These are phyloP conservation scores for Luffa aegyptiaca DNA, from an alignment of 306 rosid species.

Conservation along the genomic window DNA sequence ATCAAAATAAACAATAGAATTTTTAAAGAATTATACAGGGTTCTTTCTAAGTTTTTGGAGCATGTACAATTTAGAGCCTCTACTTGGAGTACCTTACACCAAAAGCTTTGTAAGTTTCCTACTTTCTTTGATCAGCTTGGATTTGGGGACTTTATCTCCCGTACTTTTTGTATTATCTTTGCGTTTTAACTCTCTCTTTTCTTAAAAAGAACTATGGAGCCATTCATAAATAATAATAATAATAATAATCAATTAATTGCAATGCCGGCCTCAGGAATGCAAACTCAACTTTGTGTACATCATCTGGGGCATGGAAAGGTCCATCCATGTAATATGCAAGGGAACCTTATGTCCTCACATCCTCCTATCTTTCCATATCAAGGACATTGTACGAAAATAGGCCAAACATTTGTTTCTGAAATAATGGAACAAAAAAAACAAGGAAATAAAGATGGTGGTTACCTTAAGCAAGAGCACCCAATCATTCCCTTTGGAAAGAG, in stretches of 20 bases:
- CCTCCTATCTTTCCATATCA: not conserved
- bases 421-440: not conserved
- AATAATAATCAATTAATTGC: not conserved
- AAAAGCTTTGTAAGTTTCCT: not conserved
- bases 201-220: not conserved
- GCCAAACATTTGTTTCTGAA: not conserved
- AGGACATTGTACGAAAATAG: not conserved
- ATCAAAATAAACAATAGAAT: not conserved
- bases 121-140: not conserved
- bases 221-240: not conserved
- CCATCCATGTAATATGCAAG: not conserved
- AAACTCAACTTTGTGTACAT: not conserved
- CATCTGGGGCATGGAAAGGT: not conserved
- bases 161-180: no score
- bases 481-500: conserved; percentile 60
- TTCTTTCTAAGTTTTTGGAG: not conserved
- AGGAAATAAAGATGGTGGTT: conserved; percentile 3
- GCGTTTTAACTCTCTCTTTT: not conserved
- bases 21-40: not conserved
- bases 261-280: not conserved
- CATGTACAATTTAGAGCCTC: not conserved
- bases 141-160: not conserved
- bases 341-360: not conserved
- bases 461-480: conserved; percentile 64
- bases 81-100: not conserved